Conservation (phyloP, 2,329 filamentous ascomycete genomes). For the Neopestalotiopsis rosae region DNA sequence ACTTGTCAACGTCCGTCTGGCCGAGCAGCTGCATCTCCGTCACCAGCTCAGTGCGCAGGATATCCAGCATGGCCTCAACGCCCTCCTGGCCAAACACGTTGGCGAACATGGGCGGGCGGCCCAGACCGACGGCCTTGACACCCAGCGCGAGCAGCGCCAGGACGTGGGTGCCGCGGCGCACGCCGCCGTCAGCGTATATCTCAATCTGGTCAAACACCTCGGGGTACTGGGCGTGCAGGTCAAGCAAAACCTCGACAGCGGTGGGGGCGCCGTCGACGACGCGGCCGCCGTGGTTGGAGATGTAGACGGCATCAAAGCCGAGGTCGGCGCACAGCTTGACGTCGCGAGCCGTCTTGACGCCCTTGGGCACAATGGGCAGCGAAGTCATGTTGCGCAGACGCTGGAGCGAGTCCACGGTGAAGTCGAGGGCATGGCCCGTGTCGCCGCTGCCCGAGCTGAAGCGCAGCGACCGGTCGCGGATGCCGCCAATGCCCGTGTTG, state of each 20-base stretch:
- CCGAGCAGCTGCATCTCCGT: slow-evolving; percentile 20
- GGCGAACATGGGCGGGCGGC: slow-evolving; percentile 53
- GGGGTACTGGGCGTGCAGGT: slow-evolving; percentile 34
- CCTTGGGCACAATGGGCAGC: slow-evolving; percentile 38
- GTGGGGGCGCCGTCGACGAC: slow-evolving; percentile 37
- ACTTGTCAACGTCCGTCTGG: slow-evolving; percentile 17
- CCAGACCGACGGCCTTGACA: slow-evolving; percentile 43
- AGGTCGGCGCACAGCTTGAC: slow-evolving; percentile 32
- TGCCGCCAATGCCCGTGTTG: slow-evolving; percentile 19
- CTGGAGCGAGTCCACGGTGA: slow-evolving; percentile 4
- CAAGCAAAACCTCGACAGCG: slow-evolving; percentile 36
- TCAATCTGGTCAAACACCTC: slow-evolving; percentile 36
- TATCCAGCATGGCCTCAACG: slow-evolving; percentile 45
- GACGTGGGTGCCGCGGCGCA: slow-evolving; percentile 39
- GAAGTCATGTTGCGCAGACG: slow-evolving; percentile 24
- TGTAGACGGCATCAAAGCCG: slow-evolving; percentile 36
- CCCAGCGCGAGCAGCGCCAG: slow-evolving; percentile 40
- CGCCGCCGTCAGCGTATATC: slow-evolving; percentile 40
- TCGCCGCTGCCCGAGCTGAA: slow-evolving; percentile 18
- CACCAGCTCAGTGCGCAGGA: slow-evolving; percentile 49
- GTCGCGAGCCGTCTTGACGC: slow-evolving; percentile 39
- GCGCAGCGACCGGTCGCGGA: slow-evolving; percentile 21
- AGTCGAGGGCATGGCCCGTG: background rate
- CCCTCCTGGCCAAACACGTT: slow-evolving; percentile 53
- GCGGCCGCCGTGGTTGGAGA: slow-evolving; percentile 43